A percentile compares a stretch with the other conserved stretches of the same genome.
Evolutionary conservation across 441 rosid species (phyloP).

Genomic region (Melianthus villosus): DNA sequence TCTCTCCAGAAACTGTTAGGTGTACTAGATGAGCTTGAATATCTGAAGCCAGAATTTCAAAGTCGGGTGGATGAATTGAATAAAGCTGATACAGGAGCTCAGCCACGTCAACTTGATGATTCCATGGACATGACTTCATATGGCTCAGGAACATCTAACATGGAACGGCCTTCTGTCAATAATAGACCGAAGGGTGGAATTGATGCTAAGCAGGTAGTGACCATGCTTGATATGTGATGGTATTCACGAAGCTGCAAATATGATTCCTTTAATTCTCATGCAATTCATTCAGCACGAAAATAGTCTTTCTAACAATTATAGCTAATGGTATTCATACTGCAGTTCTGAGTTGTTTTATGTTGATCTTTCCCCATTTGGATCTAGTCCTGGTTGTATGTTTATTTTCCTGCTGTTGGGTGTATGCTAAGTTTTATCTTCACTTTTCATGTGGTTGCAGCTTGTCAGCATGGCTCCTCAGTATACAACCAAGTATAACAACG

Average conservation of each 20-base stretch:
- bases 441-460: conserved; percentile 30
- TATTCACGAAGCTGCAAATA: background rate
- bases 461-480: conserved; percentile 23
- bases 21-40: conserved; percentile 68
- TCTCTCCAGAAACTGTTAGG: conserved; percentile 39
- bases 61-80: conserved; percentile 36
- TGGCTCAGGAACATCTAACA: conserved; percentile 21
- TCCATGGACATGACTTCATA: conserved; percentile 12
- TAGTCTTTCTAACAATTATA: too few species aligned
- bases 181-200: conserved; percentile 17
- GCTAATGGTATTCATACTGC: too few species aligned
- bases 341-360: too few species aligned
- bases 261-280: too few species aligned
- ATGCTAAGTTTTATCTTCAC: too few species aligned
- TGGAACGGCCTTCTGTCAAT: conserved; percentile 27
- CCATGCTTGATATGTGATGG: too few species aligned
- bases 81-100: conserved; percentile 16
- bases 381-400: too few species aligned
- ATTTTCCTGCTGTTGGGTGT: conserved; percentile 2
- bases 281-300: too few species aligned
- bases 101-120: conserved; percentile 23
- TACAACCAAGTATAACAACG: conserved; percentile 30
- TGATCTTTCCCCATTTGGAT: too few species aligned
- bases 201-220: conserved; percentile 29
- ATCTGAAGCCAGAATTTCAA: conserved; percentile 57